These are phyloP conservation scores for Ramaria rubella DNA, from an alignment of 768 basidiomycete genomes.

Conservation along the genomic window DNA sequence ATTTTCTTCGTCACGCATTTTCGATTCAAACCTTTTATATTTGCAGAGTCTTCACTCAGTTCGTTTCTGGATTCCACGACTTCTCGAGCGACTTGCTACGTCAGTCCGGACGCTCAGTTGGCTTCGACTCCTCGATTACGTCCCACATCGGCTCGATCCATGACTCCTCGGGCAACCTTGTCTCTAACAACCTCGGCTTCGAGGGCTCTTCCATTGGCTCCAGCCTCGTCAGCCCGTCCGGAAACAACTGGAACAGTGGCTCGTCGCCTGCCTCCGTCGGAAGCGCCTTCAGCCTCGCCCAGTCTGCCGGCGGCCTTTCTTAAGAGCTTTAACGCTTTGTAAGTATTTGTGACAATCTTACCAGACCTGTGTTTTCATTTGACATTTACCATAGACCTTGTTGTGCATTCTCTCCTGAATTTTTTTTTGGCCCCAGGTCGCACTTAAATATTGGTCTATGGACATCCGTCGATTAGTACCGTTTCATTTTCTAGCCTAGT, in stretches of 20 bases:
- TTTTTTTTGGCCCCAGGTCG: no score
- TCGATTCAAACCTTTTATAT: background rate
- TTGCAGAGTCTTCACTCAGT: constrained; percentile 10
- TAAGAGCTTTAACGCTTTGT: no score
- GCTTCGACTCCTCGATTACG: constrained; percentile 9
- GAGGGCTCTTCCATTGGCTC: constrained; percentile 23
- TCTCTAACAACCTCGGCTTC: constrained; percentile 12
- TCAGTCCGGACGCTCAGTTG: background rate
- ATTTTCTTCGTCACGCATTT: no score
- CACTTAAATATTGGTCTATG: no score
- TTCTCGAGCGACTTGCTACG: constrained; percentile 8
- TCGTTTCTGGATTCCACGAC: constrained; percentile 2
- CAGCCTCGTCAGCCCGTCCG: constrained; percentile 31
- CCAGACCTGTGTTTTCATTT: no score
- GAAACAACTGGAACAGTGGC: constrained; percentile 36
- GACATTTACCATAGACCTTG: no score
- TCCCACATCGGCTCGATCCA: constrained; percentile 8
- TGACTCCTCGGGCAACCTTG: background rate
- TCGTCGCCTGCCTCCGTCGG: constrained; percentile 12
- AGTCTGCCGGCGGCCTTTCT: constrained; percentile 5
- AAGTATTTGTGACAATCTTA: no score
- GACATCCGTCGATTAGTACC: no score
- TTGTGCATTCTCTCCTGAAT: no score
- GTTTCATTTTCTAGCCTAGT: no score
- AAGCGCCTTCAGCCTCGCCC: constrained; percentile 11